These are phyloP conservation scores for Dactylorhiza incarnata DNA, from an alignment of 106 monocot genomes.

Conservation along the genomic window DNA sequence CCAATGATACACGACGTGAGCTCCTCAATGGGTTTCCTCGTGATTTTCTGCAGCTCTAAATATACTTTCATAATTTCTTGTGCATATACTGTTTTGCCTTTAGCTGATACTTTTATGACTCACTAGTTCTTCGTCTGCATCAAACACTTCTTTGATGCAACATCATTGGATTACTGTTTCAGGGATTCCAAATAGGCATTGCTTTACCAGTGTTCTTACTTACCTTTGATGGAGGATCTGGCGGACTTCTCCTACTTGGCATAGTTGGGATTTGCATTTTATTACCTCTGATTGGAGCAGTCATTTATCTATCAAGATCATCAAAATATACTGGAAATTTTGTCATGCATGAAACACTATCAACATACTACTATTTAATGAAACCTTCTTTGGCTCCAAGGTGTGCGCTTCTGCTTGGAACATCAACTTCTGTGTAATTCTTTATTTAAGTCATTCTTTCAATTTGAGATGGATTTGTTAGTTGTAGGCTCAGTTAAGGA, in stretches of 20 bases:
- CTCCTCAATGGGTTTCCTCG: not conserved
- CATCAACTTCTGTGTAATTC: too few species aligned
- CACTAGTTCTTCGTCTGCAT: not conserved
- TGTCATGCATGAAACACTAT: constrained; percentile 86
- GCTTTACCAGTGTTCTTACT: constrained; percentile 85
- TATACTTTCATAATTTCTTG: too few species aligned
- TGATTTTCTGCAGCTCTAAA: too few species aligned
- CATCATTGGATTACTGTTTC: constrained; percentile 4
- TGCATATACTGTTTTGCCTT: too few species aligned
- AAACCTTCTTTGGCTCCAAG: constrained; percentile 91
- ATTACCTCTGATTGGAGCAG: constrained; percentile 73
- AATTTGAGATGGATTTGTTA: too few species aligned
- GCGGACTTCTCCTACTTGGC: constrained; percentile 72
- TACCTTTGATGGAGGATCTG: constrained; percentile 79
- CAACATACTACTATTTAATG: constrained; percentile 74
- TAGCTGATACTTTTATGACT: not conserved
- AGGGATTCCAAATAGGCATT: constrained; percentile 96
- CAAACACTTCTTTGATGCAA: not conserved
- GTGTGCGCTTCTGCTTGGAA: constrained; percentile 18
- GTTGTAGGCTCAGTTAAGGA: too few species aligned
- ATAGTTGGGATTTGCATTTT: constrained; percentile 90
- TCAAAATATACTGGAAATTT: constrained; percentile 88
- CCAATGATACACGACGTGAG: not conserved
- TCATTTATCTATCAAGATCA: constrained; percentile 87
- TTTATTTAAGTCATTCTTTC: too few species aligned